A percentile compares a stretch with the other conserved stretches of the same genome.
phyloP scores from a whole-genome alignment of 2,329 filamentous ascomycete species.

The Stachybotrys elegans region DNA sequence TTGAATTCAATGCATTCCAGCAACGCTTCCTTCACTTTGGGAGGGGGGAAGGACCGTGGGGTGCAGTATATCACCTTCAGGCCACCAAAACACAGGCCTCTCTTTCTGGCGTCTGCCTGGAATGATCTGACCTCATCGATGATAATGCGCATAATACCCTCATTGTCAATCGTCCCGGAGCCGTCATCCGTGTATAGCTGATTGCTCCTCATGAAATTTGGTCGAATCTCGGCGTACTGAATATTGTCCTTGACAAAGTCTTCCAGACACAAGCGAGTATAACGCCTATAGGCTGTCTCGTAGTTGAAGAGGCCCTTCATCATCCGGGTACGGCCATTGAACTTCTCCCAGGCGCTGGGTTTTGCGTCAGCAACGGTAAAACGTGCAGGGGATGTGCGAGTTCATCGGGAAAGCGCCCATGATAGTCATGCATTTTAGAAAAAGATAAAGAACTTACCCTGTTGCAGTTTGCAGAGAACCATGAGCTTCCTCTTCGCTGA shows the following conservation, averaged over 20 bases:
- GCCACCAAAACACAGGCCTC: slow-evolving; percentile 48
- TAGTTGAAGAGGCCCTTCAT: slow-evolving; percentile 72
- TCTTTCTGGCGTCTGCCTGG: slow-evolving; percentile 21
- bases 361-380: background rate
- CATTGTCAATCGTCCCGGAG: slow-evolving; percentile 43
- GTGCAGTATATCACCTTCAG: slow-evolving; percentile 70
- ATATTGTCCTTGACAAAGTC: slow-evolving; percentile 61
- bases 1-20: slow-evolving; percentile 60
- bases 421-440: slow-evolving; percentile 10
- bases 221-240: slow-evolving; percentile 66
- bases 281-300: slow-evolving; percentile 54
- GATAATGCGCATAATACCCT: slow-evolving; percentile 56
- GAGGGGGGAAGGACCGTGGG: slow-evolving; percentile 51
- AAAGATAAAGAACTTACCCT: slow-evolving; percentile 39
- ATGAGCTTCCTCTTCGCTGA: slow-evolving; percentile 57
- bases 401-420: too few relatives aligned
- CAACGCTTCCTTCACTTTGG: slow-evolving; percentile 46
- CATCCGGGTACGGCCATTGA: slow-evolving; percentile 64
- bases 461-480: slow-evolving; percentile 41
- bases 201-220: slow-evolving; percentile 62
- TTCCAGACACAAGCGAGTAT: slow-evolving; percentile 54
- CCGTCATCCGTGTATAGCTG: slow-evolving; percentile 57
- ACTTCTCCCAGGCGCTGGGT: slow-evolving; percentile 51
- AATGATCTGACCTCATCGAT: slow-evolving; percentile 49
- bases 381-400: too few relatives aligned